Conservation (phyloP, 805 yeast genomes). For the Metschnikowia cerradonensis region DNA sequence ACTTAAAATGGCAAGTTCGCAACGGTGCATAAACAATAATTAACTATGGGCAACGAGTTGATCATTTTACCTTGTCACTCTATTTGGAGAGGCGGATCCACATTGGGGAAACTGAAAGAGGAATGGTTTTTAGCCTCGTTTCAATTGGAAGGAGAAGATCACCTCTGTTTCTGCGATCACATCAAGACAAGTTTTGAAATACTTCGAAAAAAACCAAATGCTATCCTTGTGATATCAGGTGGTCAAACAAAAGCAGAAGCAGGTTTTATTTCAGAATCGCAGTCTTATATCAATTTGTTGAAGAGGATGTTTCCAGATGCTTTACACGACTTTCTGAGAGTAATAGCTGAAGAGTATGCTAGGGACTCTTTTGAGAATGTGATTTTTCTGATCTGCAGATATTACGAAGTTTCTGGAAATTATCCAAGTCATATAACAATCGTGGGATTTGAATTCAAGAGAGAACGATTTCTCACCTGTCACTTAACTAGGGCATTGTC, state of each 20-base stretch:
- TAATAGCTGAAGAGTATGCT: conserved; percentile 65
- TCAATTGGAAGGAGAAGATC: conserved; percentile 68
- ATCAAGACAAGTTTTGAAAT: conserved; percentile 42
- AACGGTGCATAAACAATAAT: background rate
- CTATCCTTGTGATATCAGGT: conserved; percentile 53
- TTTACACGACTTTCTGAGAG: conserved; percentile 15
- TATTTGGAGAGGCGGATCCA: conserved; percentile 45
- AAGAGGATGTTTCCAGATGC: conserved; percentile 20
- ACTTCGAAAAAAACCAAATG: conserved; percentile 25
- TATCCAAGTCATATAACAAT: conserved; percentile 55
- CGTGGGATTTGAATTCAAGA: conserved; percentile 74
- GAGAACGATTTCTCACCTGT: conserved; percentile 49
- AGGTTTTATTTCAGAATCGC: conserved; percentile 58
- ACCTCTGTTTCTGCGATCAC: conserved; percentile 61
- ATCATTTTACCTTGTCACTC: conserved; percentile 51
- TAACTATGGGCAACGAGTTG: conserved; percentile 13
- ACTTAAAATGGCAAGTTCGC: conserved; percentile 19
- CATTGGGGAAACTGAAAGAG: conserved; percentile 41
- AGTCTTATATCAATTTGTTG: conserved; percentile 50
- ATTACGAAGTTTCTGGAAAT: conserved; percentile 38
- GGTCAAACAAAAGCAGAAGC: conserved; percentile 63
- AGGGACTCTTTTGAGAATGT: conserved; percentile 79
- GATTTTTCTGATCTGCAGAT: conserved; percentile 54
- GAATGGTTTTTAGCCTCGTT: conserved; percentile 71
- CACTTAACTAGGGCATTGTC: conserved; percentile 52